A percentile compares a stretch with the other conserved stretches of the same genome.
Evolutionary conservation across 2,329 filamentous ascomycete species (phyloP).

Genomic region (Cordyceps sp.): DNA sequence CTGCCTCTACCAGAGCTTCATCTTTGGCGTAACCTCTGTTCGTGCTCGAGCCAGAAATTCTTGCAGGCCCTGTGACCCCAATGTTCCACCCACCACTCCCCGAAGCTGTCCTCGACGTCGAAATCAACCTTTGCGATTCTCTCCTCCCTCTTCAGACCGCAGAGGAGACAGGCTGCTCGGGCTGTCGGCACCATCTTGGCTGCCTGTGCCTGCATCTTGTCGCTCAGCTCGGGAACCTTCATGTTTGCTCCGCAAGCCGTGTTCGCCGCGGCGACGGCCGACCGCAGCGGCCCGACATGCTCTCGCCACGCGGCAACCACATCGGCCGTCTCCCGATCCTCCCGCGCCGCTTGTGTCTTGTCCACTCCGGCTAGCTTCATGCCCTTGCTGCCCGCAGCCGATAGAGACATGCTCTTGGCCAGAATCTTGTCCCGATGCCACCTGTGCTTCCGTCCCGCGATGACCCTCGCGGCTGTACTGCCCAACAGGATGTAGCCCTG

Average conservation of each 20-base stretch:
- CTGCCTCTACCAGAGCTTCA: background rate
- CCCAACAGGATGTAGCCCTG: conserved; percentile 45
- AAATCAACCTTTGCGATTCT: conserved; percentile 60
- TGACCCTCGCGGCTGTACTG: conserved; percentile 58
- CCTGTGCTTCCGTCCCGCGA: conserved; percentile 68
- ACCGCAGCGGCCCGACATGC: conserved; percentile 57
- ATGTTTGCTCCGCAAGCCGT: conserved; percentile 34
- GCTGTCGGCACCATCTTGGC: conserved; percentile 61
- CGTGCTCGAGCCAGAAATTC: conserved; percentile 74
- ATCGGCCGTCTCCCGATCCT: conserved; percentile 73
- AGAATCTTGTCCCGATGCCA: conserved; percentile 85
- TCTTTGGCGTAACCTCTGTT: conserved; percentile 49
- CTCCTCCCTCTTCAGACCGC: conserved; percentile 78
- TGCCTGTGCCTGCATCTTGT: conserved; percentile 49
- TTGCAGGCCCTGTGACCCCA: conserved; percentile 69
- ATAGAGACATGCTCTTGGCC: conserved; percentile 78
- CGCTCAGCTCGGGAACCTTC: conserved; percentile 52
- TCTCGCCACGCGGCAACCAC: conserved; percentile 59
- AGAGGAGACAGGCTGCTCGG: conserved; percentile 63
- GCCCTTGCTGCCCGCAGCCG: conserved; percentile 56
- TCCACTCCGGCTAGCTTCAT: conserved; percentile 89
- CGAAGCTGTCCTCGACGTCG: conserved; percentile 75
- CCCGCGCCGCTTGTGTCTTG: conserved; percentile 63
- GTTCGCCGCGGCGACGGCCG: conserved; percentile 52
- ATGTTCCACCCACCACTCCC: conserved; percentile 90